Evolutionary conservation across 495 filamentous ascomycete species (phyloP), one percentile per base, ranked within the genome.

Genomic region (Achaetomiella virescens): DNA sequence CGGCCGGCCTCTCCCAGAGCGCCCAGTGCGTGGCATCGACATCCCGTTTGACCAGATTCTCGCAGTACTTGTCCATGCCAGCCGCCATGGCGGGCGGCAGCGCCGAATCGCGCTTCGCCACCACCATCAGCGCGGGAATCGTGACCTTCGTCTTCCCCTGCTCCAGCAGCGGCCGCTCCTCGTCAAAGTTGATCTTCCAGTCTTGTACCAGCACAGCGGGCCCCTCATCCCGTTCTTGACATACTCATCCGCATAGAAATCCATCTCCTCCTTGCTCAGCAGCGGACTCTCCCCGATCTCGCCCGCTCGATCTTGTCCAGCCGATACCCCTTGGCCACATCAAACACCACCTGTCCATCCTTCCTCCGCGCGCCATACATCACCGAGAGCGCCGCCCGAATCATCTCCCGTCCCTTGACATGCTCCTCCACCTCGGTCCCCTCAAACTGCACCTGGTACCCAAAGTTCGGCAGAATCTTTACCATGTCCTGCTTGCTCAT

Each of bases 191-290:
- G 50, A 86, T 67, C 66, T 82, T 1, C 75, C 68, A 2, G 82
- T 87, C 15, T 86, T 79, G 68, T 97, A 97, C 90, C 91, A 97
- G 61, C 91, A 87, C 82, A 86, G 74, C 18, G 88, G 85, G 2
- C 88, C 89, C 59, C 84, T 80, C 51, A 97, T 63, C 0, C 91
- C 91, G 58, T 84, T 75, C n/a, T 81, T 77, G 12, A 72, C 71
- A 66, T 80, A 95, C 69, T 89, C 75, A 35, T 81, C 72, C 15
- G 80, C 80, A 67, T 96, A 96, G 69, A 81, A 89, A 43, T 90
- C 84, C 48, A 90, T 66, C 62, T 92, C 85, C 77, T 85, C 81
- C 52, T 81, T 76, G 58, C 68, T 78, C 62, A 95, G 55, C 41
- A 93, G 61, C 54, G 63, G 66, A 38, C 72, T 73, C 49, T 75